Base-by-base conservation (phyloP, 495 filamentous ascomycete genomes). In the Hypoxylon lienhwacheense region DNA sequence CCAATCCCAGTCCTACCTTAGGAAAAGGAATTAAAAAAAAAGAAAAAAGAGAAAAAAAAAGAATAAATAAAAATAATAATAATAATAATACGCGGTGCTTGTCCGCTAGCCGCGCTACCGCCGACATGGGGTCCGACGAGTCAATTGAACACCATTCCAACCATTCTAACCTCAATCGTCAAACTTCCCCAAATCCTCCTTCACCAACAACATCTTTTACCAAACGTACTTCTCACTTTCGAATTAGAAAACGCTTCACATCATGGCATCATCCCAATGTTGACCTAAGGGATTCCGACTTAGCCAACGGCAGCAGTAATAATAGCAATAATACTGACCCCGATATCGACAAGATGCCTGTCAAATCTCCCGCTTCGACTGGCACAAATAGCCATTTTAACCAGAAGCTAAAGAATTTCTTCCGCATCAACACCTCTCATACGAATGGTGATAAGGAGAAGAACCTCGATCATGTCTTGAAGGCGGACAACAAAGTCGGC, bases 341-440 rank as follows among this genome's bases (percentile, higher is more conserved):
- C 25, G 32, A 32, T 37, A 51, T 45, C 37, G 55, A 53, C 35
- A 67, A 53, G 45, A 67, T 67, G 65, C 65, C 65, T 12, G 33
- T 65, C 57, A 67, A 67, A 53, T 56, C 62, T 29, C 59, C 65
- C 40, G 32, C 62, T 43, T 43, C 47, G 11, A 29, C 47, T 8
- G 58, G 49, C 61, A 63, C 57, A 47, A 73, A 72, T 46, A 70
- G 67, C 70, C 88, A 93, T 63, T 83, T 96, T 62, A 89, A 86
- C 25, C 87, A 91, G 67, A 91, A 86, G 70, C 82, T 98, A 70
- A 95, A 87, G 81, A 95, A 92, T 69, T 97, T 97, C 77, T 98
- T 98, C 77, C 90, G 93, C 64, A 96, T 97, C 75, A 96, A 88
- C 70, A 88, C 77, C 62, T 77, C 79, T 28, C 68, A 66, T 21